Conservation (phyloP, 352 stramenopile species). For the Heterotrichella gracilis region DNA sequence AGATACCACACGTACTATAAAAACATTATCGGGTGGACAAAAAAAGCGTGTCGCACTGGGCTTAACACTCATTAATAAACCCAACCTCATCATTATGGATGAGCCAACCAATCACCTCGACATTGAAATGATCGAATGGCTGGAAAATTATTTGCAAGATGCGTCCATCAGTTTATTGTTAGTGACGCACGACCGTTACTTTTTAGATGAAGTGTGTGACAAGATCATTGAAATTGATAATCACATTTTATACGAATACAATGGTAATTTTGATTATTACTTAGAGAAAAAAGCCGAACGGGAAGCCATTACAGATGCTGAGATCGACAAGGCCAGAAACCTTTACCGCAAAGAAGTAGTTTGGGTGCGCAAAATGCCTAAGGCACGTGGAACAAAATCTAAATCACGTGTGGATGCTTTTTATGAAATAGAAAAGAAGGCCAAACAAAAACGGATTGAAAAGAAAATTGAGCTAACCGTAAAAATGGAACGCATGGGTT, state of each 20-base stretch:
- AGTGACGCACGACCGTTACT: neutral
- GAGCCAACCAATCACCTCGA: neutral
- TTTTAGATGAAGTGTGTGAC: constrained; percentile 2
- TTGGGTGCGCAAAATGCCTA: neutral
- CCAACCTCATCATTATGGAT: neutral
- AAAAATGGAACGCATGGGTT: neutral
- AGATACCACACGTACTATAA: neutral
- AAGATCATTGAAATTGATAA: constrained; percentile 9
- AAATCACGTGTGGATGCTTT: neutral
- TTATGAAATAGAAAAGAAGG: neutral
- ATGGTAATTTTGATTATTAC: constrained; percentile 6
- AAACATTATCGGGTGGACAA: neutral
- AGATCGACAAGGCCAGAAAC: neutral
- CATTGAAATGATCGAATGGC: neutral
- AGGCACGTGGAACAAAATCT: neutral
- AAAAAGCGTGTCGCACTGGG: neutral
- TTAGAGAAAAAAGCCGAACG: neutral
- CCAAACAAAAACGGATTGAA: neutral
- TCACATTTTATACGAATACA: neutral
- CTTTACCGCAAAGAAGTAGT: constrained; percentile 3
- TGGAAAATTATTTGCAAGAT: neutral
- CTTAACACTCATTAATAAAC: neutral
- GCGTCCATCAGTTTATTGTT: neutral
- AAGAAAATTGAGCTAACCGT: neutral
- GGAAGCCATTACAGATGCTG: neutral